Percentiles rank a stretch among this genome's conserved stretches.
Evolutionary conservation across 2,329 filamentous ascomycete genomes (phyloP).

Genomic region (Nothopassalora personata): DNA sequence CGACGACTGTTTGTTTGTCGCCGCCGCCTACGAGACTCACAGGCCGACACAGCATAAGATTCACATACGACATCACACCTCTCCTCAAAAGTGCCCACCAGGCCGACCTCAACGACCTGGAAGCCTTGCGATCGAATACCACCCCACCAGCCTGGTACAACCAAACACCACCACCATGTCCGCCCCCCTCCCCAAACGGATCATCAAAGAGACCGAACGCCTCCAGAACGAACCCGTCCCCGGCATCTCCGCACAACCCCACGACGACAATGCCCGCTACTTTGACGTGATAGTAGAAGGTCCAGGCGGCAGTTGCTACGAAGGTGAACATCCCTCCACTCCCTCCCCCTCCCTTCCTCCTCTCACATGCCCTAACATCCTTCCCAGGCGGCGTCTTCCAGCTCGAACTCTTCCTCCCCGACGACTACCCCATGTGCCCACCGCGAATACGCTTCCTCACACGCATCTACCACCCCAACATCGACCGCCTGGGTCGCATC

Average conservation of each 20-base stretch:
- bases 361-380: neutral
- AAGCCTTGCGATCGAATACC: neutral
- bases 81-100: neutral
- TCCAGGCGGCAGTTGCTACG: conserved; percentile 86
- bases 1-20: neutral
- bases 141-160: neutral
- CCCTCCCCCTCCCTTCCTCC: neutral
- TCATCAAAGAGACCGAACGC: conserved; percentile 97
- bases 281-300: conserved; percentile 97
- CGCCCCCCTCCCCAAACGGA: conserved; percentile 74
- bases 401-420: conserved; percentile 92
- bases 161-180: conserved; percentile 46
- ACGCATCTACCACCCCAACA: conserved; percentile 99
- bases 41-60: neutral
- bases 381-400: conserved; percentile 75
- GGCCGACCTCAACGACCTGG: neutral
- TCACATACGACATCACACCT: neutral
- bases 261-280: conserved; percentile 95
- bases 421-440: conserved; percentile 98
- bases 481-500: conserved; percentile 94
- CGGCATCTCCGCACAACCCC: conserved; percentile 90
- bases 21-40: neutral
- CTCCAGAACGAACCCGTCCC: conserved; percentile 95
- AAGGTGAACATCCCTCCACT: conserved; percentile 56
- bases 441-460: conserved; percentile 98